Percentiles rank a stretch among this genome's conserved stretches.
Conservation (phyloP, 2,329 filamentous ascomycete species). For the Bipolaris oryzae region DNA sequence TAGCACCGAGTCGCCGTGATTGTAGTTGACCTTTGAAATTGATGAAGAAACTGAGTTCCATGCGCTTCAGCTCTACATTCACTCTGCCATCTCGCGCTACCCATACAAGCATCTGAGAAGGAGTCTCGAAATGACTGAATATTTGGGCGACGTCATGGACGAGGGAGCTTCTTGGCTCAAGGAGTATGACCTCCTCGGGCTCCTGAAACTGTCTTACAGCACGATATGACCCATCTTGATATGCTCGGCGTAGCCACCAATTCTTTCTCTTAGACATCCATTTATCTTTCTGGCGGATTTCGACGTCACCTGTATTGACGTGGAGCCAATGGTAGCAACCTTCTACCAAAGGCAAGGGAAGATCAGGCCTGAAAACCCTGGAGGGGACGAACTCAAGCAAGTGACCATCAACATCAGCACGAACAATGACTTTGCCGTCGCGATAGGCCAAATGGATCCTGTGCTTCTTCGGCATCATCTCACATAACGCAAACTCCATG, state of each 20-base stretch:
- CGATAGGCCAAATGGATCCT: constrained; percentile 63
- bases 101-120: constrained; percentile 53
- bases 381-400: constrained; percentile 48
- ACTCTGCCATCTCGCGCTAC: constrained; percentile 50
- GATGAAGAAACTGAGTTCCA: constrained; percentile 62
- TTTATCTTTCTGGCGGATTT: constrained; percentile 57
- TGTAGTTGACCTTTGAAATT: constrained; percentile 52
- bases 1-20: constrained; percentile 57
- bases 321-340: constrained; percentile 68
- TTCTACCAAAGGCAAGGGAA: constrained; percentile 59
- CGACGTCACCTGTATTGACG: constrained; percentile 52
- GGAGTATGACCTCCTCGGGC: constrained; percentile 47
- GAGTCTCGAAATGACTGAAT: constrained; percentile 59
- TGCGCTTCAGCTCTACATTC: constrained; percentile 57
- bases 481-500: constrained; percentile 56
- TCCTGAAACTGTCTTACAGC: constrained; percentile 15
- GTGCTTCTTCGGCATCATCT: constrained; percentile 47
- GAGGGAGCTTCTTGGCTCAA: constrained; percentile 57
- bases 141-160: constrained; percentile 51
- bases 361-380: constrained; percentile 28
- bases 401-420: constrained; percentile 38
- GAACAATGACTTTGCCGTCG: constrained; percentile 51
- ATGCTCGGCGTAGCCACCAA: constrained; percentile 49
- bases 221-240: constrained; percentile 19
- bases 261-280: constrained; percentile 50